These are phyloP conservation scores for Fraxinus paxiana DNA, from an alignment of 305 asterid species.

Conservation along the genomic window DNA sequence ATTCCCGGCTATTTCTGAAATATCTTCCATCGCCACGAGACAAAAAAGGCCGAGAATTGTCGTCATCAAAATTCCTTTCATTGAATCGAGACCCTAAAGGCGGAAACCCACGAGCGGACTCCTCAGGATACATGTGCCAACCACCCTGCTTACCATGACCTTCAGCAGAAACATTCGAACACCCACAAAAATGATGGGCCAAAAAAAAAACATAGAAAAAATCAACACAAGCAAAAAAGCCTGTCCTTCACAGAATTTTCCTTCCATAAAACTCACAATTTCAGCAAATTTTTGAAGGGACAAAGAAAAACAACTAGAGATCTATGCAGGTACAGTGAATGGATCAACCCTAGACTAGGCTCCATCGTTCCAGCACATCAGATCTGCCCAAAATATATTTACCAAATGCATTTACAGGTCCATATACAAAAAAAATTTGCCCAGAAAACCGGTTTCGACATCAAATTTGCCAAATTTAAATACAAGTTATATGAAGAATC, in stretches of 20 bases:
- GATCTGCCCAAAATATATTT: slow-evolving; percentile 48
- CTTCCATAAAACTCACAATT: background rate
- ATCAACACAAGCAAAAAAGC: slow-evolving; percentile 17
- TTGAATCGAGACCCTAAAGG: slow-evolving; percentile 61
- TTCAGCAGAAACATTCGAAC: slow-evolving; percentile 47
- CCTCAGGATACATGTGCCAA: slow-evolving; percentile 72
- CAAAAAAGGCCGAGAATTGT: slow-evolving; percentile 52
- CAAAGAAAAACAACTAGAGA: slow-evolving; percentile 20
- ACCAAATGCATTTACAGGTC: slow-evolving; percentile 3
- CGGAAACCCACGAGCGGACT: slow-evolving; percentile 57
- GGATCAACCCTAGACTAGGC: slow-evolving; percentile 14
- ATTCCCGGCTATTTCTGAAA: slow-evolving; percentile 36
- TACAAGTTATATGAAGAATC: slow-evolving; percentile 2
- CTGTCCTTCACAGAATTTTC: background rate
- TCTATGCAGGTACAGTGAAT: slow-evolving; percentile 19
- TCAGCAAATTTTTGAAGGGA: slow-evolving; percentile 1
- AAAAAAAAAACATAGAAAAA: slow-evolving; percentile 22
- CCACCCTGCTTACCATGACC: slow-evolving; percentile 98
- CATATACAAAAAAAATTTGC: background rate
- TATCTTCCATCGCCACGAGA: slow-evolving; percentile 60
- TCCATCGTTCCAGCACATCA: slow-evolving; percentile 26
- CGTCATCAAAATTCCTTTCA: slow-evolving; percentile 70
- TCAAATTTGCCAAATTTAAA: slow-evolving; percentile 10
- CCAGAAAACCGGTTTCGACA: slow-evolving; percentile 16
- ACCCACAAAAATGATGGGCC: slow-evolving; percentile 29